Percentiles rank a stretch among this genome's conserved stretches.
These are phyloP conservation scores for Clitoria ternatea DNA, from an alignment of 306 rosid species.

Conservation along the genomic window DNA sequence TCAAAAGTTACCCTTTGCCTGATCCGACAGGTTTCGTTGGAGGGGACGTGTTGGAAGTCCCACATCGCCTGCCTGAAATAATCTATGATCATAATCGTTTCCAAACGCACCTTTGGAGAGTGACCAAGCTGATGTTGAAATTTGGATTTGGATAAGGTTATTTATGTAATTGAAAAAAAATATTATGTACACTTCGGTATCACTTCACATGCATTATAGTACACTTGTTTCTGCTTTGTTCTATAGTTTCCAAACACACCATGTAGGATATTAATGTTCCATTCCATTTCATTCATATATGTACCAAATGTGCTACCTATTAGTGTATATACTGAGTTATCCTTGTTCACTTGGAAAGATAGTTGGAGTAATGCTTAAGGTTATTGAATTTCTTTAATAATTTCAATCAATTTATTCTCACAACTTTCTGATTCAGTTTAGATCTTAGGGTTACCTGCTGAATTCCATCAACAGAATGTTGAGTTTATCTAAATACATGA, in stretches of 20 bases:
- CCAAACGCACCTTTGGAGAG: too few relatives aligned
- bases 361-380: background rate
- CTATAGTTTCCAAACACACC: background rate
- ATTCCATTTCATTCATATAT: background rate
- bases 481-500: conserved; percentile 25
- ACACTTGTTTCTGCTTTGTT: background rate
- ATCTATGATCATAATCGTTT: too few relatives aligned
- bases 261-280: background rate
- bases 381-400: background rate
- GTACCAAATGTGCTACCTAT: background rate
- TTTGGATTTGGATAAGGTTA: background rate
- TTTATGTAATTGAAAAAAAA: background rate
- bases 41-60: too few relatives aligned
- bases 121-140: background rate
- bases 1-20: too few relatives aligned
- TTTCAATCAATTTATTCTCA: background rate
- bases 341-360: background rate
- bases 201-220: background rate
- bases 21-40: too few relatives aligned
- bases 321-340: background rate
- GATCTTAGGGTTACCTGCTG: background rate
- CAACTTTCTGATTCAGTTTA: background rate
- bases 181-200: background rate
- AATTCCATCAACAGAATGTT: conserved; percentile 10
- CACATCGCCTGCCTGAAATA: too few relatives aligned